Percentiles rank a stretch among this genome's conserved stretches.
Conservation (phyloP, 306 rosid genomes). For the Medicago lupulina region DNA sequence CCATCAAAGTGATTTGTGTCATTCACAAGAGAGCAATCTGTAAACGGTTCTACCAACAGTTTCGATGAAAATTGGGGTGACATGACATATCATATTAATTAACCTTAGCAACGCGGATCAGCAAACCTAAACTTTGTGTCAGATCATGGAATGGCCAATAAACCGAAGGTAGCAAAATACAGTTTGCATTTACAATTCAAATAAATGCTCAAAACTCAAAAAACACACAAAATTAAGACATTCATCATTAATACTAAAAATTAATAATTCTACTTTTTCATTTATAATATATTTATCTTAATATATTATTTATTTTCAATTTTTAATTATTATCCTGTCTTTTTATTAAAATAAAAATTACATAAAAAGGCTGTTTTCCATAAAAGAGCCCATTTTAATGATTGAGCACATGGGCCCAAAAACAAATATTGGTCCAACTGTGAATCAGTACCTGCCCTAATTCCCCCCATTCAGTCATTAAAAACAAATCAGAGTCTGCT, state of each 20-base stretch:
- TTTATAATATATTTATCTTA: too few relatives aligned
- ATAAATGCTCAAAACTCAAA: neutral
- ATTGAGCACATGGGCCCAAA: constrained; percentile 1
- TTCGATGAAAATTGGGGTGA: neutral
- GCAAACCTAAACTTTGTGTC: neutral
- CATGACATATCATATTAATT: constrained; percentile 20
- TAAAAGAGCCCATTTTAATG: neutral
- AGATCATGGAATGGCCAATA: neutral
- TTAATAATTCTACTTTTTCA: neutral
- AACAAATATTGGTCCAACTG: neutral
- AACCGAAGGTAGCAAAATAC: neutral
- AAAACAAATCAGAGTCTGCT: neutral
- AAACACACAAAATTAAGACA: neutral
- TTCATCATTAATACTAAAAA: neutral
- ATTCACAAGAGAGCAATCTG: constrained; percentile 1
- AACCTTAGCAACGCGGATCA: neutral
- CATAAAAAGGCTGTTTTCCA: neutral
- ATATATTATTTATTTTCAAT: neutral
- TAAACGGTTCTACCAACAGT: neutral
- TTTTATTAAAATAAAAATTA: neutral
- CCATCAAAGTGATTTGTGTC: constrained; percentile 13
- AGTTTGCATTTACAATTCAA: neutral
- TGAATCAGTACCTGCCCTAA: neutral
- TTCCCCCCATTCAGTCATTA: neutral
- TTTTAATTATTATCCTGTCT: neutral